Base-by-base conservation (phyloP, 2,329 filamentous ascomycete genomes). In the Colletotrichum siamense region DNA sequence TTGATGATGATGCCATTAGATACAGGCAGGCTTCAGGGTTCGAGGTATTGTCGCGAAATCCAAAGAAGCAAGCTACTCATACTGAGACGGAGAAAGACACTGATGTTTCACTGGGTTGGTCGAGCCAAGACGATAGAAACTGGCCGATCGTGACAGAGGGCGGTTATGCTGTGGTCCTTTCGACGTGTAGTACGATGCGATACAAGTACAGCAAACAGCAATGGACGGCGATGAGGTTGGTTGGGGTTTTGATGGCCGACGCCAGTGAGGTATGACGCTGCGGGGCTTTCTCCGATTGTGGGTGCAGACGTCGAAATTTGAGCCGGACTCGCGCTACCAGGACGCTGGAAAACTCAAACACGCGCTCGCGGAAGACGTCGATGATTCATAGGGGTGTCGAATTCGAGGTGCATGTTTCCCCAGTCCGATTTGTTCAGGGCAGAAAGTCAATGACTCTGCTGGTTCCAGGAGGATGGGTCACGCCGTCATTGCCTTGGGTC, bases 21-120 rank as follows among this genome's bases (percentile, higher is more conserved):
- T 59, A n/a, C 16, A 22, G 28, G 26, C 7, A 30, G 22, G 49
- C 64, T 69, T 76, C 28, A 76, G 34, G 74, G 64, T 66, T 76
- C 74, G 64, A 73, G 70, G 55, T 76, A 76, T 74, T 62, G 74
- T 73, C 71, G 74, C 32, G 59, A 24, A 49, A 39, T 74, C 64
- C 64, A 65, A 62, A 66, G 63, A 52, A 61, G 74, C 70, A 59
- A 71, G 34, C 32, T 52, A 73, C 28, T 65, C 74, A 76, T 76
- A 52, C 26, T 76, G 74, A 26, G 22, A n/a, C 49, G 62, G 24
- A 44, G 6, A 69, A 28, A 26, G 13, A 18, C 44, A 36, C 18
- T 57, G 28, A 55, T 55, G 8, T 44, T 44, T 64, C 34, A 36
- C 62, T 28, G 62, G 22, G 34, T 12, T 44, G 34, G 34, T 26